Percentiles rank a stretch among this genome's conserved stretches.
phyloP scores from a whole-genome alignment of 2,329 filamentous ascomycete species.

The Madurella mycetomatis region DNA sequence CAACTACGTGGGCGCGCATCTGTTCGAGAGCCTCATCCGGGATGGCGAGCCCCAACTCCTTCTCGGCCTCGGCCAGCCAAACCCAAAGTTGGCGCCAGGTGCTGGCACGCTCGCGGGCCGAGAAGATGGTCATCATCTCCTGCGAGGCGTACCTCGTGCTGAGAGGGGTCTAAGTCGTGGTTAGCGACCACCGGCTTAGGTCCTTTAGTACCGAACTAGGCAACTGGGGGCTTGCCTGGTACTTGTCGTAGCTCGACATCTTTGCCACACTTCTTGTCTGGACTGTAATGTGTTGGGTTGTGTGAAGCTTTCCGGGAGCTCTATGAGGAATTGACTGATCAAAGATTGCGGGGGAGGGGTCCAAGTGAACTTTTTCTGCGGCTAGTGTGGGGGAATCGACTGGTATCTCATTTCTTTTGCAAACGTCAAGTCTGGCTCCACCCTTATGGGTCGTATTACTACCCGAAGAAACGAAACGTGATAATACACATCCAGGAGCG shows the following conservation, averaged over 20 bases:
- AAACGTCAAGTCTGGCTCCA: neutral
- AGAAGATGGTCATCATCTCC: slow-evolving; percentile 79
- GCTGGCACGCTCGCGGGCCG: slow-evolving; percentile 65
- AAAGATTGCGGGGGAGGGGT: slow-evolving; percentile 15
- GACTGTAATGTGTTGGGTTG: neutral
- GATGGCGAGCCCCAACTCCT: slow-evolving; percentile 73
- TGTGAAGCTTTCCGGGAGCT: neutral
- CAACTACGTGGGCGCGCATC: slow-evolving; percentile 68
- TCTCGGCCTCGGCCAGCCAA: slow-evolving; percentile 75
- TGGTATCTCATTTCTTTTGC: neutral
- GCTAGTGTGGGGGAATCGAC: neutral
- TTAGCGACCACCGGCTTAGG: neutral
- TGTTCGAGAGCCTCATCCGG: slow-evolving; percentile 69
- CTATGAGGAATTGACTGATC: neutral
- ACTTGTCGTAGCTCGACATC: slow-evolving; percentile 27
- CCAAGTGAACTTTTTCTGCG: neutral
- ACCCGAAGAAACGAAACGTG: too few relatives aligned
- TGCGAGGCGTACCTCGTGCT: slow-evolving; percentile 67
- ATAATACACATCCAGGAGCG: too few relatives aligned
- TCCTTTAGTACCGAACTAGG: neutral
- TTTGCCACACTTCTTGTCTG: neutral
- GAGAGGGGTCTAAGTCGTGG: slow-evolving; percentile 55
- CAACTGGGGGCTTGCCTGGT: slow-evolving; percentile 16
- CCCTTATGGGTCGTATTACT: neutral
- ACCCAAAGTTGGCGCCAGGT: slow-evolving; percentile 87